Base-by-base conservation (phyloP, 2,329 filamentous ascomycete genomes). In the Pseudogymnoascus sp. region DNA sequence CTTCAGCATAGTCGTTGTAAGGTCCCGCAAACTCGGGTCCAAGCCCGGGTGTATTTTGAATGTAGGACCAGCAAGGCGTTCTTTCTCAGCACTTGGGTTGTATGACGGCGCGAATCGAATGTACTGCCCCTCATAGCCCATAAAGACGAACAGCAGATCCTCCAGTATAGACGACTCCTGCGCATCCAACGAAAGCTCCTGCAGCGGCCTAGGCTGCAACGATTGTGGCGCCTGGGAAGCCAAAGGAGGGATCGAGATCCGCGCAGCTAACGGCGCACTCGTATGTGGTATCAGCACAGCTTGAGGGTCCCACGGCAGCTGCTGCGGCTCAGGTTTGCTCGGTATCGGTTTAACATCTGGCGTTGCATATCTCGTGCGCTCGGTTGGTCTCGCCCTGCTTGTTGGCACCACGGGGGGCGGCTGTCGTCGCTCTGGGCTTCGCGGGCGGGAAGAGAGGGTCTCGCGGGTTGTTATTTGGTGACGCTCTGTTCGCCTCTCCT, bases 91-190 rank as follows among this genome's bases (percentile, higher is more conserved):
- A 2, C 82, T 78, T 0, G 92, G 91, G 67, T 96, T 87, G 72
- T 96, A 97, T 7, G 84, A 83, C 66, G 90, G 88, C 62, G 83
- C 83, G 71, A 91, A 97, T 61, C 90, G 89, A 64, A 99, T 89
- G 72, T 97, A 97, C 73, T 96, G 92, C n/a, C 94, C 94, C 75
- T 99, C 94, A 65, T 92, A 96, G 22, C 94, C 94, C 92, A 99
- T 97, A 69, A 97, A 95, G 4, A 96, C 92, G 71, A 93, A 97
- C 36, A 97, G 76, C 14, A 99, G 76, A 69, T 99, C 94, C 67
- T 97, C 92, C 43, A 97, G 79, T 54, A 99, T 88, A 7, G 86
- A 89, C 22, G 86, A 84, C 75, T 99, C 94, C 73, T 99, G 94
- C 2, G 84, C 83, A 66, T 95, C 88, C 28, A 95, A 77, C 0